Percentiles rank a stretch among this genome's conserved stretches.
Evolutionary conservation across 2,329 filamentous ascomycete genomes (phyloP).

Genomic region (Colletotrichum euphorbiae): DNA sequence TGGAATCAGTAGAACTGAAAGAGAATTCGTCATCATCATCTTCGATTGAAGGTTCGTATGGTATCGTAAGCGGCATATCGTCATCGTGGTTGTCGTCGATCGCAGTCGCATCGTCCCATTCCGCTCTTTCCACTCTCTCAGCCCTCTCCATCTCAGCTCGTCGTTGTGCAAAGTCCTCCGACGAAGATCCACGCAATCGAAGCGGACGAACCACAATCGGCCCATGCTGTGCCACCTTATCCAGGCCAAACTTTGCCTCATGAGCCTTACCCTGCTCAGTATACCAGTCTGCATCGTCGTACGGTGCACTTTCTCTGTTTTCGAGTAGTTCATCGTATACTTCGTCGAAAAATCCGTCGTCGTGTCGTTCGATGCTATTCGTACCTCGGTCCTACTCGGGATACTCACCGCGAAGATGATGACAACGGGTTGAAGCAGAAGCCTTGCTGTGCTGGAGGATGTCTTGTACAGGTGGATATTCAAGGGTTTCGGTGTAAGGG

Average conservation of each 20-base stretch:
- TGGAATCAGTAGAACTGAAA: slow-evolving; percentile 63
- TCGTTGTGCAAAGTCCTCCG: slow-evolving; percentile 27
- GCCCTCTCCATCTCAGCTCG: slow-evolving; percentile 36
- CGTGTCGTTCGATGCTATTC: slow-evolving; percentile 41
- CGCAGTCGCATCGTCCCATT: slow-evolving; percentile 41
- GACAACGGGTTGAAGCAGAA: slow-evolving; percentile 50
- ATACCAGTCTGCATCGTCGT: slow-evolving; percentile 33
- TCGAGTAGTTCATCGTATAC: slow-evolving; percentile 36
- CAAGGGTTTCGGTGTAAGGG: slow-evolving; percentile 55
- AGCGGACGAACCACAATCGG: slow-evolving; percentile 29
- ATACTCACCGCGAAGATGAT: slow-evolving; percentile 65
- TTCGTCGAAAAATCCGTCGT: slow-evolving; percentile 43
- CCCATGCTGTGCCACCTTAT: slow-evolving; percentile 25
- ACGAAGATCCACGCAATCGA: slow-evolving; percentile 10
- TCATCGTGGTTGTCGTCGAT: slow-evolving; percentile 42
- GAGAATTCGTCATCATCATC: slow-evolving; percentile 74
- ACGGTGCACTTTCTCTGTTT: slow-evolving; percentile 32
- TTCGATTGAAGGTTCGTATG: slow-evolving; percentile 58
- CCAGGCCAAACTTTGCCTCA: slow-evolving; percentile 25
- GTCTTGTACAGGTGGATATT: slow-evolving; percentile 47
- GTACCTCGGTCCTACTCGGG: slow-evolving; percentile 43
- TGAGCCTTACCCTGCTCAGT: slow-evolving; percentile 14
- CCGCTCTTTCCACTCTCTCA: slow-evolving; percentile 31
- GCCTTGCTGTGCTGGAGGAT: slow-evolving; percentile 49
- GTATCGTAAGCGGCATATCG: slow-evolving; percentile 52